These are phyloP conservation scores for Pueraria montana DNA, from an alignment of 306 rosid genomes.

Conservation along the genomic window DNA sequence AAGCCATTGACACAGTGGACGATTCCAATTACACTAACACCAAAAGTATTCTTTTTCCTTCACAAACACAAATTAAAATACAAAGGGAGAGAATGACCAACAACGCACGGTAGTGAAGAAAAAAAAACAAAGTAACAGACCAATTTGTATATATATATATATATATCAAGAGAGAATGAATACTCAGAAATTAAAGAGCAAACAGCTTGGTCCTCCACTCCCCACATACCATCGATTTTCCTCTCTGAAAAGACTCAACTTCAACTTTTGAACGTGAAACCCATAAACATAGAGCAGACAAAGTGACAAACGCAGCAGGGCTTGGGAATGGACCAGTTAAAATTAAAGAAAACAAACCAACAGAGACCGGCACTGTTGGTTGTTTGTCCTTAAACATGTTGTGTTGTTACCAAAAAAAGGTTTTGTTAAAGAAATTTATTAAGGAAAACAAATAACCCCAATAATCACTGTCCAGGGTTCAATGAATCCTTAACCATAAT, in stretches of 20 bases:
- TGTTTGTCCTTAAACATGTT: background rate
- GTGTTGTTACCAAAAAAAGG: background rate
- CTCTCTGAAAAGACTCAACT: slow-evolving; percentile 42
- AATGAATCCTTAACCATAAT: slow-evolving; percentile 43
- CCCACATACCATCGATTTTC: slow-evolving; percentile 59
- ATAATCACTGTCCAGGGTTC: slow-evolving; percentile 56
- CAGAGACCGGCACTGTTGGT: background rate
- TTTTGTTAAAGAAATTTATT: background rate
- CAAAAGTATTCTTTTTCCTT: slow-evolving; percentile 37
- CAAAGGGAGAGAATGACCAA: background rate
- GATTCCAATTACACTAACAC: slow-evolving; percentile 46
- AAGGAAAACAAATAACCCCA: slow-evolving; percentile 1
- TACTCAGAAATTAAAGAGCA: slow-evolving; percentile 36
- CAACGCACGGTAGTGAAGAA: background rate
- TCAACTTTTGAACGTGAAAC: slow-evolving; percentile 34
- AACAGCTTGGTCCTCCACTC: slow-evolving; percentile 52
- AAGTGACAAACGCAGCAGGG: background rate
- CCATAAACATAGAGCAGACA: slow-evolving; percentile 13
- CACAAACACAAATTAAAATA: slow-evolving; percentile 18
- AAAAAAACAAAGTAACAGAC: background rate
- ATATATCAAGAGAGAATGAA: background rate
- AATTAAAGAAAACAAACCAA: background rate
- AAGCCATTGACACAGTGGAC: slow-evolving; percentile 79
- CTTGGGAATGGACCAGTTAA: background rate
- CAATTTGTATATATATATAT: background rate